phyloP scores from a whole-genome alignment of 2,329 filamentous ascomycete species.

The Aphanocladium album region DNA sequence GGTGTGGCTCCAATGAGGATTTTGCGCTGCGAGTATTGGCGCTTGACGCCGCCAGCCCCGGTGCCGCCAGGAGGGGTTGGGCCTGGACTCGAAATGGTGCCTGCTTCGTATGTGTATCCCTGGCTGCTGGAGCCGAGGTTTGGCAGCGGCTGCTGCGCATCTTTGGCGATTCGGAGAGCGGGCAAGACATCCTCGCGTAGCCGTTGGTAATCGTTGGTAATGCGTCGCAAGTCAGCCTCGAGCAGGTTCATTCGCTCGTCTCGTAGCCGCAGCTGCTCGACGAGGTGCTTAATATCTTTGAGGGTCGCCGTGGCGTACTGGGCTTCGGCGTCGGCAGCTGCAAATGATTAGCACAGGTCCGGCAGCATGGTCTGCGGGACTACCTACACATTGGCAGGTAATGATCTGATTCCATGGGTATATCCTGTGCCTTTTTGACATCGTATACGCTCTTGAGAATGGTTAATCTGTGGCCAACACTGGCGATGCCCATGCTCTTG shows the following conservation, averaged over 20 bases:
- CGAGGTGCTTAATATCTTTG: conserved; percentile 87
- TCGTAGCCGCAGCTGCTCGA: conserved; percentile 81
- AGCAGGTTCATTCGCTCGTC: conserved; percentile 84
- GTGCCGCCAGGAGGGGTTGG: conserved; percentile 48
- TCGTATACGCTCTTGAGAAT: conserved; percentile 96
- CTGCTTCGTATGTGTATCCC: conserved; percentile 46
- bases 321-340: conserved; percentile 83
- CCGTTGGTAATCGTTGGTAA: conserved; percentile 84
- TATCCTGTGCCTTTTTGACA: conserved; percentile 88
- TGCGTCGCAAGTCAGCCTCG: conserved; percentile 75
- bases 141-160: conserved; percentile 83
- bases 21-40: conserved; percentile 73
- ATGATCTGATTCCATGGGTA: conserved; percentile 86
- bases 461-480: conserved; percentile 89
- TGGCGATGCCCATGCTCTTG: conserved; percentile 89
- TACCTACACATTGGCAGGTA: conserved; percentile 84
- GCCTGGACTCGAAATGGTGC: conserved; percentile 46
- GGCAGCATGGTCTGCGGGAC: too few relatives aligned
- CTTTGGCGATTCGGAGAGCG: conserved; percentile 84
- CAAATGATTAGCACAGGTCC: not conserved
- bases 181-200: conserved; percentile 89
- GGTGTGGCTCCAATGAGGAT: conserved; percentile 65
- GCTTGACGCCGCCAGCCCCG: conserved; percentile 60
- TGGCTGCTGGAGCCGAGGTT: conserved; percentile 32
- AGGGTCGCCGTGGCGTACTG: conserved; percentile 84